Conservation (phyloP, 805 yeast species). For the Metschnikowia gelsemii region DNA sequence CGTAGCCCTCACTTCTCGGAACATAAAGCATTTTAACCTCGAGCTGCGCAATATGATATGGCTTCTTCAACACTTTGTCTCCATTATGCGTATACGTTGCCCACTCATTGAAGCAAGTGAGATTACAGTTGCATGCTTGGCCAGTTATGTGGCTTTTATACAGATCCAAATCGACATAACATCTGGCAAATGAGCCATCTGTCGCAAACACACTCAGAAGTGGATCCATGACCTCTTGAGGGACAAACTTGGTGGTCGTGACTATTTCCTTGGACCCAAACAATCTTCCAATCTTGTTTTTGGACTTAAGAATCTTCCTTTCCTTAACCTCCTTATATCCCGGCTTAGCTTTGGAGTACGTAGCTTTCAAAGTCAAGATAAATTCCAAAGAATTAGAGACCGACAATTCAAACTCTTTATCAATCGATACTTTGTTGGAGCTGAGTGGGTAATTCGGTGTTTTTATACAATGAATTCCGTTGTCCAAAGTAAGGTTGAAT, state of each 20-base stretch:
- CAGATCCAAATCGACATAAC: constrained; percentile 62
- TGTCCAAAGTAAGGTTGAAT: constrained; percentile 62
- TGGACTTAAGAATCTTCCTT: constrained; percentile 47
- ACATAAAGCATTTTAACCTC: constrained; percentile 67
- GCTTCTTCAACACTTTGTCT: constrained; percentile 34
- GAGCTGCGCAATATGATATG: constrained; percentile 64
- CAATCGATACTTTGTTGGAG: constrained; percentile 39
- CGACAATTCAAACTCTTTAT: constrained; percentile 77
- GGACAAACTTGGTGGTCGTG: constrained; percentile 51
- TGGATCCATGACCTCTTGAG: constrained; percentile 52
- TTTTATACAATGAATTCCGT: constrained; percentile 75
- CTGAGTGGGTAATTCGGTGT: constrained; percentile 53
- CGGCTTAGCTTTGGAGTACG: constrained; percentile 50
- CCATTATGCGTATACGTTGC: constrained; percentile 34
- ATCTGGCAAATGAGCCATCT: constrained; percentile 88
- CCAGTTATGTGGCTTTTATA: constrained; percentile 58
- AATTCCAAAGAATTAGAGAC: constrained; percentile 58
- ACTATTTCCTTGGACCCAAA: constrained; percentile 49
- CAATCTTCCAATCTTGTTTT: constrained; percentile 45
- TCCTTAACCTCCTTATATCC: constrained; percentile 61
- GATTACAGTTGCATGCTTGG: constrained; percentile 46
- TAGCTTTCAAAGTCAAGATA: constrained; percentile 69
- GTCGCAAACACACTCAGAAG: constrained; percentile 68
- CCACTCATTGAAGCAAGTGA: constrained; percentile 85
- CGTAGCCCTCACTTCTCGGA: constrained; percentile 59